phyloP scores from a whole-genome alignment of 345 rosid species.

The Excoecaria cochinchinensis region DNA sequence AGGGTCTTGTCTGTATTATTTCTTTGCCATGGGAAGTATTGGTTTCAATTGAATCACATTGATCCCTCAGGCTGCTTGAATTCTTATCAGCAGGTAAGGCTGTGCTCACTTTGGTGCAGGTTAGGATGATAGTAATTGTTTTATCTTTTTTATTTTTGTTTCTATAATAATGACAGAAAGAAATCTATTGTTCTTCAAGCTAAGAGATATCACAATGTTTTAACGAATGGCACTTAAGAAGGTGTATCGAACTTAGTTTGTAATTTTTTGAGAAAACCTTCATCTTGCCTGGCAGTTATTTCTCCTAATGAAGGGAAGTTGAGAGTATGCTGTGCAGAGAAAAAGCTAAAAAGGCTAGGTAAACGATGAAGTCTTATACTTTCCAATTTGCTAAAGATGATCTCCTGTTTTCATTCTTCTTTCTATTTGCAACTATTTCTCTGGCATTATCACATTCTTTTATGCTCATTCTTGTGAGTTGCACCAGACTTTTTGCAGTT shows the following conservation, averaged over 20 bases:
- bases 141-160: no score
- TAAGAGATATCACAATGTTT: not conserved
- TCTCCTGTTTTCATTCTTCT: constrained; percentile 10
- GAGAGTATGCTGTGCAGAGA: not conserved
- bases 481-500: constrained; percentile 17
- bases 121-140: not conserved
- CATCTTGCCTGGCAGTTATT: not conserved
- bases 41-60: constrained; percentile 24
- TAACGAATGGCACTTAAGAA: not conserved
- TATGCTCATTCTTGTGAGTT: constrained; percentile 24
- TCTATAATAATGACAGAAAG: no score
- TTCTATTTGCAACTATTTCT: constrained; percentile 9
- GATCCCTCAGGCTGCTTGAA: constrained; percentile 77
- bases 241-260: not conserved
- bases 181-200: not conserved
- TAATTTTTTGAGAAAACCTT: not conserved
- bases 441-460: constrained; percentile 12
- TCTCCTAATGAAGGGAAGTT: not conserved
- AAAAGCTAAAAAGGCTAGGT: constrained; percentile 18
- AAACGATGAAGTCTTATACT: constrained; percentile 13
- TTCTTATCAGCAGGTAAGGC: constrained; percentile 70
- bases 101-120: not conserved
- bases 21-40: not conserved
- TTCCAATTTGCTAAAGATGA: constrained; percentile 14
- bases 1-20: not conserved